Evolutionary conservation across 78 protist genomes (phyloP).

Genomic region (Dictyostelium firmibasis): DNA sequence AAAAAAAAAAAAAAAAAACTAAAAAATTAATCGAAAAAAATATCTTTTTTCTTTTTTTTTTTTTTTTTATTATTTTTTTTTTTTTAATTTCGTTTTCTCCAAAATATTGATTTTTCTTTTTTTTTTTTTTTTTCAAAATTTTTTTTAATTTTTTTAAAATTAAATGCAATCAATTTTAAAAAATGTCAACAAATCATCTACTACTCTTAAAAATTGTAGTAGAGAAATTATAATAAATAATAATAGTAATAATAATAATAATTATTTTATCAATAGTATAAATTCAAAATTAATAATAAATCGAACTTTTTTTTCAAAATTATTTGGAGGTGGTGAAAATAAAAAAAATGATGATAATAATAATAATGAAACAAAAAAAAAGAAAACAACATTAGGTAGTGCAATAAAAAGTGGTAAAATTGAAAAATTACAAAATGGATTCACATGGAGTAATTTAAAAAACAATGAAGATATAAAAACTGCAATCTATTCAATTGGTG

Average conservation of each 20-base stretch:
- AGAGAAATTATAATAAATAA: not conserved
- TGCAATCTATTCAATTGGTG: slow-evolving; percentile 59
- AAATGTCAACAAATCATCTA: not conserved
- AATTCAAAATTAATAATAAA: not conserved
- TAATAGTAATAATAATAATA: not conserved
- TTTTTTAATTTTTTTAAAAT: not conserved
- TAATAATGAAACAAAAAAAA: not conserved
- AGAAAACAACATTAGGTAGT: not conserved
- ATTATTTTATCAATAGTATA: not conserved
- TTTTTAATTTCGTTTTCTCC: not conserved
- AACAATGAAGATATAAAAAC: slow-evolving; percentile 7
- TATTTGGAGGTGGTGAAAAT: too few relatives aligned
- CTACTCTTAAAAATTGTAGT: not conserved
- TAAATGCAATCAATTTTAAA: not conserved
- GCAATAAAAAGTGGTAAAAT: not conserved
- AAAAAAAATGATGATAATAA: not conserved
- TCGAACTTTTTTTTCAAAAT: not conserved
- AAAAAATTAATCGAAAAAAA: too few relatives aligned
- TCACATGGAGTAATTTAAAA: not conserved
- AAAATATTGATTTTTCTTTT: not conserved
- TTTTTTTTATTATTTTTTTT: not conserved
- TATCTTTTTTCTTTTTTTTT: too few relatives aligned
- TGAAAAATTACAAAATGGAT: not conserved
- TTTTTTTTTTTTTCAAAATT: not conserved
- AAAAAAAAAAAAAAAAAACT: not conserved